Conservation (phyloP, 2,329 filamentous ascomycete species). For the Cytospora piceae region DNA sequence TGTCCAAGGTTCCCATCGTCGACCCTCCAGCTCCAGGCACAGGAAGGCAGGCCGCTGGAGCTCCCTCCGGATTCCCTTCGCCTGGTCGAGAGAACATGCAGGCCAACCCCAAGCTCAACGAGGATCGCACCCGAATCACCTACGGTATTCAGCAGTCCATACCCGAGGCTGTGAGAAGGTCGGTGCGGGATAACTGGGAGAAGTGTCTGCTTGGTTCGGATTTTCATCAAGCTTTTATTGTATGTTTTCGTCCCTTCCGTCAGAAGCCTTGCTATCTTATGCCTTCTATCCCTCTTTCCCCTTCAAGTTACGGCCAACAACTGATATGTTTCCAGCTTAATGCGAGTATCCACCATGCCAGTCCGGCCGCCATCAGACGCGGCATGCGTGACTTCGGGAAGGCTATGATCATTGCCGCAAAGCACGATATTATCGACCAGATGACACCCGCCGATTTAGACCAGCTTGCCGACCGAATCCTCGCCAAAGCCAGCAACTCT, state of each 20-base stretch:
- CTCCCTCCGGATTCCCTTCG: constrained; percentile 40
- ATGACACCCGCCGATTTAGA: constrained; percentile 50
- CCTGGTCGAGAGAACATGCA: constrained; percentile 38
- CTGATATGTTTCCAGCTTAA: constrained; percentile 46
- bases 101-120: constrained; percentile 41
- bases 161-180: constrained; percentile 51
- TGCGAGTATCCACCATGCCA: constrained; percentile 51
- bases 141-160: constrained; percentile 46
- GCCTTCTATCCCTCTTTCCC: background rate
- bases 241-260: constrained; percentile 40
- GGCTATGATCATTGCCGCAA: constrained; percentile 47
- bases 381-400: constrained; percentile 51
- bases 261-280: no score
- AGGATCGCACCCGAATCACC: constrained; percentile 46
- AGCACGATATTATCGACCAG: constrained; percentile 47
- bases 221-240: constrained; percentile 57
- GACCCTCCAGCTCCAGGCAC: background rate
- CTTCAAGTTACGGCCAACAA: background rate
- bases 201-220: constrained; percentile 54
- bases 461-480: constrained; percentile 46
- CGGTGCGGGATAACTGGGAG: constrained; percentile 55
- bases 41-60: background rate
- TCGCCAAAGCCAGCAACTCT: constrained; percentile 50
- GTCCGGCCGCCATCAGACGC: constrained; percentile 41
- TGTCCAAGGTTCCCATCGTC: background rate